A percentile compares a stretch with the other conserved stretches of the same genome.
phyloP scores from a whole-genome alignment of 768 basidiomycete genomes.

The Grammothele lineata region DNA sequence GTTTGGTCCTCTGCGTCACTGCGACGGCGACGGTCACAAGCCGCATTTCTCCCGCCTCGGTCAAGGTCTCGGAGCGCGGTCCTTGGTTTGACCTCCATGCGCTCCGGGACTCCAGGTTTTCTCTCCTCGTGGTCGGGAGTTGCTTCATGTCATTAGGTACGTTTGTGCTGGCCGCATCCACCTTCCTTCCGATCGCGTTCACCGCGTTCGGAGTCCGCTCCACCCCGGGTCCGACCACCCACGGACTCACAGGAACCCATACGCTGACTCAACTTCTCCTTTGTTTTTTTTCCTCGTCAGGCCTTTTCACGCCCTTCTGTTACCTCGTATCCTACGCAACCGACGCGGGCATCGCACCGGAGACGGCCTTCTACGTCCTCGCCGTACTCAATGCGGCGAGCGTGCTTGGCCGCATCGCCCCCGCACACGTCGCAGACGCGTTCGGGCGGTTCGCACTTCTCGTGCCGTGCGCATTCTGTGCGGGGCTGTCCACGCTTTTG shows the following conservation, averaged over 20 bases:
- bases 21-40: constrained; percentile 47
- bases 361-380: constrained; percentile 48
- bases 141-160: constrained; percentile 59
- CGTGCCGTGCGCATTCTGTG: constrained; percentile 57
- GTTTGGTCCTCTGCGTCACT: constrained; percentile 42
- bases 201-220: no score
- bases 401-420: constrained; percentile 58
- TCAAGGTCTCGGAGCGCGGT: constrained; percentile 13
- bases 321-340: constrained; percentile 60
- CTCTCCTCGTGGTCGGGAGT: constrained; percentile 52
- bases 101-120: constrained; percentile 37
- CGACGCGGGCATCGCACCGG: constrained; percentile 32
- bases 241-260: neutral
- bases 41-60: constrained; percentile 18
- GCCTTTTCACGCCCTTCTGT: constrained; percentile 68
- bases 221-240: neutral
- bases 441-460: constrained; percentile 67
- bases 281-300: constrained; percentile 35
- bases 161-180: neutral
- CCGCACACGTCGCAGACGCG: constrained; percentile 59
- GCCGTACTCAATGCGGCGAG: constrained; percentile 67
- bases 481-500: constrained; percentile 52
- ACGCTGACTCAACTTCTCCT: no score
- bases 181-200: neutral
- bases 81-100: constrained; percentile 22